phyloP scores from a whole-genome alignment of 768 basidiomycete genomes.

The Royoungia palumana region DNA sequence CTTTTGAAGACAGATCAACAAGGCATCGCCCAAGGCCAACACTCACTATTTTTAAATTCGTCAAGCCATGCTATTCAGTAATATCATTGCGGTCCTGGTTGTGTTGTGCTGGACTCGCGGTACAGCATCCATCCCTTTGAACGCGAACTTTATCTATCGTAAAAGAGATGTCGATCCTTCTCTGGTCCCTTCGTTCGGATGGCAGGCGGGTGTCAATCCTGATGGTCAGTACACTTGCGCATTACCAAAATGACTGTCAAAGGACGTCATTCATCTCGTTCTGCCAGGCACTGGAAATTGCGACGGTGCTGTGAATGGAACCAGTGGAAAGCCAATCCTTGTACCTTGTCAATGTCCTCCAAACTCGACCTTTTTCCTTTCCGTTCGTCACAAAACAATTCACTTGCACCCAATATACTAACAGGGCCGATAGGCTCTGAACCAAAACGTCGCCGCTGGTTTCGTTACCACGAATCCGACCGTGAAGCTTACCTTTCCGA shows the following conservation, averaged over 20 bases:
- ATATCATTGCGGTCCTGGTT: not conserved
- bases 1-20: constrained; percentile 3
- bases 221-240: constrained; percentile 41
- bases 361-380: constrained; percentile 46
- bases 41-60: not conserved
- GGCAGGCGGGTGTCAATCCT: constrained; percentile 53
- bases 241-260: not conserved
- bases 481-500: constrained; percentile 59
- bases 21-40: not conserved
- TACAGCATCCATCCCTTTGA: constrained; percentile 17
- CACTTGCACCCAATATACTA: constrained; percentile 1
- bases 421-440: constrained; percentile 32
- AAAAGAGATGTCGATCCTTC: constrained; percentile 49
- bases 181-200: constrained; percentile 62
- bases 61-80: constrained; percentile 15
- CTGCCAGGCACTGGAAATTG: constrained; percentile 66
- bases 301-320: constrained; percentile 57
- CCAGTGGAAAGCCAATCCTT: constrained; percentile 53
- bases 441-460: constrained; percentile 57
- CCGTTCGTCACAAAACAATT: constrained; percentile 29
- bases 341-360: constrained; percentile 69
- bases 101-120: constrained; percentile 8
- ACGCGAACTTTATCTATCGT: not conserved
- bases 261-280: not conserved
- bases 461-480: constrained; percentile 63